Evolutionary conservation across 2,329 filamentous ascomycete genomes (phyloP).

Genomic region (Fusarium brachygibbosum): DNA sequence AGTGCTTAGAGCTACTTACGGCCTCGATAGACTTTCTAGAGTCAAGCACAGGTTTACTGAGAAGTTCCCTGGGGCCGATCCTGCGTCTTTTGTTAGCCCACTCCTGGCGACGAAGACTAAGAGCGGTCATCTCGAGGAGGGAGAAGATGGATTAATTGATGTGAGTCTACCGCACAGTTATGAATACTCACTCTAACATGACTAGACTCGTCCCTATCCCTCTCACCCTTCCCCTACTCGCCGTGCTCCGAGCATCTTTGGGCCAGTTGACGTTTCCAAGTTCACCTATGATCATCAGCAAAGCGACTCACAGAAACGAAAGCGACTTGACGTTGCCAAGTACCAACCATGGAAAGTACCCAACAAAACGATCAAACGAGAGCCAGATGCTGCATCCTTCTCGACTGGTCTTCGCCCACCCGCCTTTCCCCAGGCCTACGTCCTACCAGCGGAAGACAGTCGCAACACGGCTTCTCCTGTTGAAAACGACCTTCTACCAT

Average conservation of each 20-base stretch:
- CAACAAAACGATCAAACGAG: not conserved
- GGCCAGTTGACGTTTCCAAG: not conserved
- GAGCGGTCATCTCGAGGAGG: not conserved
- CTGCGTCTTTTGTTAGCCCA: not conserved
- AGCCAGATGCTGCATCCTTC: not conserved
- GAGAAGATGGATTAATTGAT: not conserved
- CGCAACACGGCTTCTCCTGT: not conserved
- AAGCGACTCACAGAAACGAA: not conserved
- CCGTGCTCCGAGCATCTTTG: not conserved
- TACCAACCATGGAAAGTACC: not conserved
- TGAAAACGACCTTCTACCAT: not conserved
- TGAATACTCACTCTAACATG: not conserved
- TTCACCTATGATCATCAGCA: not conserved
- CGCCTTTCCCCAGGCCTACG: not conserved
- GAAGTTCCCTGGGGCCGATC: not conserved
- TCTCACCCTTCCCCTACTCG: too few species aligned
- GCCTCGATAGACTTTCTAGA: not conserved
- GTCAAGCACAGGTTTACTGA: not conserved
- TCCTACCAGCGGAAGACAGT: not conserved
- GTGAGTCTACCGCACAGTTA: not conserved
- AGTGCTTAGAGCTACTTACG: not conserved
- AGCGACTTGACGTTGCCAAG: not conserved
- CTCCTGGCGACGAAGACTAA: not conserved
- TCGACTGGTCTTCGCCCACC: not conserved
- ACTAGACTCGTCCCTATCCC: not conserved